Base-by-base conservation (phyloP, 1,284 basidiomycete genomes). In the Fomitopsis betulina region DNA sequence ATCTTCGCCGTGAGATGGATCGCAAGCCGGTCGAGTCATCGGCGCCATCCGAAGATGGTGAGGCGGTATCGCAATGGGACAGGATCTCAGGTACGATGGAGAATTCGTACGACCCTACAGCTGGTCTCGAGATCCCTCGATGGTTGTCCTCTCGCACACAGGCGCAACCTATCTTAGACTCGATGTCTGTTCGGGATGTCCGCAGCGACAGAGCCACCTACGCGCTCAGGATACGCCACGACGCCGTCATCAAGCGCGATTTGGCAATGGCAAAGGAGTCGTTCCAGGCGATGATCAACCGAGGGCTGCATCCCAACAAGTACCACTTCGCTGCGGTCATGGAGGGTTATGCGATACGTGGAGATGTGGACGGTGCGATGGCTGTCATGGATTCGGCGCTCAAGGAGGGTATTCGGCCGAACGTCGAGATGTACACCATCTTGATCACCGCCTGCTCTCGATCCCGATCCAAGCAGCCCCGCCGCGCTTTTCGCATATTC, bases 291-390 rank as follows among this genome's bases (percentile, higher is more conserved):
- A 80, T 91, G 76, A 69, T 87, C 45, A 73, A 76, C 52, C 80
- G 82, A 56, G 89, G 90, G 21, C 76, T 91, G 58, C 79, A 81
- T 56, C 83, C 87, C 6, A 87, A 82, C 65, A 75, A 77, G 56
- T 82, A 89, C 67, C 89, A 92, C 69, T 88, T 83, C 64, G 75
- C 77, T 43, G 84, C 86, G 47, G 72, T 92, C 53, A 85, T 92
- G 79, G 84, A 89, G 66, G 87, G 87, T 32, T 84, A 84, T 61
- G 72, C 76, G 15, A 74, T 71, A 3, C 70, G 70, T 1, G 87
- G 86, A 21, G 76, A 90, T 66, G 72, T 87, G 60, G 64, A 70
- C 9, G 74, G 73, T 19, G 86, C 87, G 23, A 69, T 76, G 59
- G 75, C 76, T 51, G 71, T 84, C 51, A 77, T 92, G 74, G 71